Evolutionary conservation across 768 basidiomycete genomes (phyloP).

Genomic region (Amyloporia xantha): DNA sequence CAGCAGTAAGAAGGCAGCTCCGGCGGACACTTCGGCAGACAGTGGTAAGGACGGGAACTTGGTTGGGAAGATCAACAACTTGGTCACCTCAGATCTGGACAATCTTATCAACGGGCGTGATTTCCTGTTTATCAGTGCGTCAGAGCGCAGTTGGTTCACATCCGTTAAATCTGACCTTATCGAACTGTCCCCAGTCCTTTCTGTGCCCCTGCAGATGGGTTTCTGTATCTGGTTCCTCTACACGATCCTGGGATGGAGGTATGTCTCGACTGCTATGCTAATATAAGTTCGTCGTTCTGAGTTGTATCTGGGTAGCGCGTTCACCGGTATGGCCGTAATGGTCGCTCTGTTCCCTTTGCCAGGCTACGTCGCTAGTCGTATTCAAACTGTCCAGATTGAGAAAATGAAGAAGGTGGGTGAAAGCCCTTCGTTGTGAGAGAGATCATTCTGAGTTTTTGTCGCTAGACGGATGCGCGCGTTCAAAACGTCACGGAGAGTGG

Average conservation of each 20-base stretch:
- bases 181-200: slow-evolving; percentile 17
- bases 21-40: not conserved
- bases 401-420: slow-evolving; percentile 34
- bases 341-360: slow-evolving; percentile 36
- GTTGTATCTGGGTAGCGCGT: slow-evolving; percentile 19
- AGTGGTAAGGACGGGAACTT: slow-evolving; percentile 33
- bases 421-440: slow-evolving; percentile 21
- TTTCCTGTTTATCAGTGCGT: slow-evolving; percentile 15
- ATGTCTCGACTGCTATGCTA: slow-evolving; percentile 1
- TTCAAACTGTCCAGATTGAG: slow-evolving; percentile 30
- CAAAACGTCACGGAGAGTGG: slow-evolving; percentile 36
- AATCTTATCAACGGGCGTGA: slow-evolving; percentile 24
- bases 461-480: slow-evolving; percentile 38
- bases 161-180: not conserved
- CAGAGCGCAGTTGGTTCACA: slow-evolving; percentile 2
- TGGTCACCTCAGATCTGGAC: slow-evolving; percentile 43
- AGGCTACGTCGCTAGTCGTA: slow-evolving; percentile 31
- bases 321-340: slow-evolving; percentile 37
- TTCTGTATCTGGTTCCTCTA: slow-evolving; percentile 38
- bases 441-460: no score
- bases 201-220: slow-evolving; percentile 34
- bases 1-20: not conserved
- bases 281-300: no score
- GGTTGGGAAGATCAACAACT: slow-evolving; percentile 68
- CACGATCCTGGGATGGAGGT: slow-evolving; percentile 38